A percentile compares a stretch with the other conserved stretches of the same genome.
phyloP scores from a whole-genome alignment of 371 early-diverging fungal species.

The Basidiobolus meristosporus region DNA sequence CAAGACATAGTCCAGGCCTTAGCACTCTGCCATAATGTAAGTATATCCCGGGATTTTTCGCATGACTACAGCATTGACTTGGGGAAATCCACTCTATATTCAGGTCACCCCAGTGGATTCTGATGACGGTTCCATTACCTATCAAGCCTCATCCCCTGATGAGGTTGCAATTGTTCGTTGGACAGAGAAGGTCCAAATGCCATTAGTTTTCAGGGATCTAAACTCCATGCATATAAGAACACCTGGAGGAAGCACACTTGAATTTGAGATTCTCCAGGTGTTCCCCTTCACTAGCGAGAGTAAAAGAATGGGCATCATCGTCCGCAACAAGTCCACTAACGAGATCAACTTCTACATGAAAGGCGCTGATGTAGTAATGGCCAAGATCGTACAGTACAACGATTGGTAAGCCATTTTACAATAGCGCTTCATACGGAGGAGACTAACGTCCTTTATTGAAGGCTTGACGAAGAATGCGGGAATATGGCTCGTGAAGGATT shows the following conservation, averaged over 20 bases:
- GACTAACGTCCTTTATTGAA: neutral
- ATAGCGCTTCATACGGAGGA: too few relatives aligned
- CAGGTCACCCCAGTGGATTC: constrained; percentile 38
- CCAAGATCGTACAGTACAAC: constrained; percentile 73
- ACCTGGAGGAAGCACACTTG: constrained; percentile 16
- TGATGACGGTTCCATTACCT: constrained; percentile 30
- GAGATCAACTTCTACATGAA: constrained; percentile 82
- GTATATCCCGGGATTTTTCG: too few relatives aligned
- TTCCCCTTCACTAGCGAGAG: constrained; percentile 97
- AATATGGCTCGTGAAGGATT: constrained; percentile 99
- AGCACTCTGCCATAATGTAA: constrained; percentile 89
- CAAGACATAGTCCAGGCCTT: constrained; percentile 73
- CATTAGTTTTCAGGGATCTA: constrained; percentile 57
- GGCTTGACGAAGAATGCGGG: constrained; percentile 93
- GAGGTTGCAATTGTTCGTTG: constrained; percentile 98
- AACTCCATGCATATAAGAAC: constrained; percentile 39
- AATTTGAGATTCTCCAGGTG: constrained; percentile 72
- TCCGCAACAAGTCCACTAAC: constrained; percentile 40
- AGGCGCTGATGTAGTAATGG: constrained; percentile 98
- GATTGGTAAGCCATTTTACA: constrained; percentile 65
- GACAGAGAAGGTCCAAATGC: constrained; percentile 81
- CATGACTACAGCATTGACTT: too few relatives aligned
- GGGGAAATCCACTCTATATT: too few relatives aligned
- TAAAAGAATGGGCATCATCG: constrained; percentile 98
- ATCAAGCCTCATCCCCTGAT: constrained; percentile 98